These are phyloP conservation scores for Plantago ovata DNA, from an alignment of 257 asterid species.

Conservation along the genomic window DNA sequence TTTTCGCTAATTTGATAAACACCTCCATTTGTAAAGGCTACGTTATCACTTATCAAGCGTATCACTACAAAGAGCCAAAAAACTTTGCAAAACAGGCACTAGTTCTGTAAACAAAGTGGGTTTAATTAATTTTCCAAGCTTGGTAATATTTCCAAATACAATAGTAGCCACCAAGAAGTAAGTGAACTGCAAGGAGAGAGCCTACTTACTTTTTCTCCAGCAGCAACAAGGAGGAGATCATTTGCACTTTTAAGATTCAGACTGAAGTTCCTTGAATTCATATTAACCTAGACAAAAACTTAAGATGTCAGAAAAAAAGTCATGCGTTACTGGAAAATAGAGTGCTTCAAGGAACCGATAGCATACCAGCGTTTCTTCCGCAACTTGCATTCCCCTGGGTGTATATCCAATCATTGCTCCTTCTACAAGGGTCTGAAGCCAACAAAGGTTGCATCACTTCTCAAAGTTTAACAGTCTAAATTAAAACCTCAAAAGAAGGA, in stretches of 20 bases:
- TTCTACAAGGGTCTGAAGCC: slow-evolving; percentile 64
- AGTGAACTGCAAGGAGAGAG: slow-evolving; percentile 1
- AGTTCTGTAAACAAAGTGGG: no score
- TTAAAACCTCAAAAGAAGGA: no score
- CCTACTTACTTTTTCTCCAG: slow-evolving; percentile 78
- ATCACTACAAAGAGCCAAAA: no score
- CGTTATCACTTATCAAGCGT: no score
- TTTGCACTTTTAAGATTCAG: slow-evolving; percentile 47
- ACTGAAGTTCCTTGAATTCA: slow-evolving; percentile 49
- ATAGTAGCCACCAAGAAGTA: slow-evolving; percentile 1
- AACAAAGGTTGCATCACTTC: slow-evolving; percentile 13
- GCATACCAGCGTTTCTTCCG: slow-evolving; percentile 78
- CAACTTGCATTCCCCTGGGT: slow-evolving; percentile 84
- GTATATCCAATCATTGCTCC: slow-evolving; percentile 93
- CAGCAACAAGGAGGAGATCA: slow-evolving; percentile 73
- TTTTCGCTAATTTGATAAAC: no score
- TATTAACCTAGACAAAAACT: slow-evolving; percentile 38
- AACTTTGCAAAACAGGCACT: no score
- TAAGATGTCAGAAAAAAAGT: slow-evolving; percentile 12
- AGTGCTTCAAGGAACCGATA: slow-evolving; percentile 12
- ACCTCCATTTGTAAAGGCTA: no score
- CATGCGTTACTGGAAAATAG: background rate
- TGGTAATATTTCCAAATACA: no score
- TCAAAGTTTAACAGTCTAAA: background rate
- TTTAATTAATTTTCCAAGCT: no score